Evolutionary conservation across 345 rosid species (phyloP).

Genomic region (Combretum micranthum): DNA sequence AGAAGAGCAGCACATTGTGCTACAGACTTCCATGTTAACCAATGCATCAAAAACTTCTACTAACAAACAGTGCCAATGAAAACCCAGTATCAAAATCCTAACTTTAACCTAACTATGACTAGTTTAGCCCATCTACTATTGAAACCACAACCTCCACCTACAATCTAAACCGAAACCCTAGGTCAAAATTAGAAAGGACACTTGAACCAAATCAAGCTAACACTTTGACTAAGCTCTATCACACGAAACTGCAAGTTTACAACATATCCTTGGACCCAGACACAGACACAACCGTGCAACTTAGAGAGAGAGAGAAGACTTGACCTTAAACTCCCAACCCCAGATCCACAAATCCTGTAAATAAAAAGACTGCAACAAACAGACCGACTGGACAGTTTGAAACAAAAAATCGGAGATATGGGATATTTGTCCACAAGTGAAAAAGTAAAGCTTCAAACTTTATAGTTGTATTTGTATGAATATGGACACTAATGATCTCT

Average conservation of each 20-base stretch:
- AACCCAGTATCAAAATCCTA: background rate
- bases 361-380: background rate
- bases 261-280: background rate
- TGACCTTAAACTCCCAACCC: background rate
- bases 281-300: background rate
- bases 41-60: constrained; percentile 57
- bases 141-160: background rate
- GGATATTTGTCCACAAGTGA: too few relatives aligned
- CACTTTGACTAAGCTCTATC: too few relatives aligned
- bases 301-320: background rate
- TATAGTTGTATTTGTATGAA: too few relatives aligned
- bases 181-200: background rate
- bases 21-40: constrained; percentile 97
- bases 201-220: too few relatives aligned
- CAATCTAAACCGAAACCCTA: constrained; percentile 11
- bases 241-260: background rate
- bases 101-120: too few relatives aligned
- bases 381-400: background rate
- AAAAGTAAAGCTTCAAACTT: too few relatives aligned
- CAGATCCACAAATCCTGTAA: constrained; percentile 13
- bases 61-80: background rate
- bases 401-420: background rate
- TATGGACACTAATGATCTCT: too few relatives aligned
- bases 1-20: constrained; percentile 93
- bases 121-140: constrained; percentile 8